A percentile compares a stretch with the other conserved stretches of the same genome.
Conservation (phyloP, 2,329 filamentous ascomycete genomes). For the Botryotinia narcissicola region DNA sequence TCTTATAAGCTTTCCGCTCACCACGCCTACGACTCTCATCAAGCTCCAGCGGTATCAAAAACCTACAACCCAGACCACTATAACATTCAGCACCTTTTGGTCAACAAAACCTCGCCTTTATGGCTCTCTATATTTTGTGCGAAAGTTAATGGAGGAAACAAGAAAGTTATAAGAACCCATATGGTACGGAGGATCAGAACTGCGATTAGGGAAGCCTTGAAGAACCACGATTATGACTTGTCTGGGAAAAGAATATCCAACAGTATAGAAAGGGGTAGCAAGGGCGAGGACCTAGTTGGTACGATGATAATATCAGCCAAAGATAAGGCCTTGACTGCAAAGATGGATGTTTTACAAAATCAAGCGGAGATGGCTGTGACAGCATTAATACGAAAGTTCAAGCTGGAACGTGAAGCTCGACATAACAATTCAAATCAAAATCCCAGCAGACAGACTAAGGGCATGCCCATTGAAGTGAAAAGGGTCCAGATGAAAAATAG, state of each 20-base stretch:
- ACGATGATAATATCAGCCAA: constrained; percentile 38
- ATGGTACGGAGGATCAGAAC: constrained; percentile 43
- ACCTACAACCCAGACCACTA: constrained; percentile 1
- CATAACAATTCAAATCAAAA: not conserved
- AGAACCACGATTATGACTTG: constrained; percentile 45
- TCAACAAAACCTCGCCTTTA: constrained; percentile 38
- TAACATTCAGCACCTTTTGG: constrained; percentile 11
- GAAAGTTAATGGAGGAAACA: constrained; percentile 36
- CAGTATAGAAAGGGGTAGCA: constrained; percentile 30
- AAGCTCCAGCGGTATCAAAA: not conserved
- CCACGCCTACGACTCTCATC: constrained; percentile 6
- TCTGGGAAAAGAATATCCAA: constrained; percentile 30
- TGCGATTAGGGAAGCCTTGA: constrained; percentile 47
- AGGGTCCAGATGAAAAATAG: not conserved
- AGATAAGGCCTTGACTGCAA: constrained; percentile 29
- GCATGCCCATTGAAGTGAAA: not conserved
- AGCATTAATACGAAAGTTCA: not conserved
- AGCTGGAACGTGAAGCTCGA: not conserved
- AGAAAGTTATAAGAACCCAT: constrained; percentile 48
- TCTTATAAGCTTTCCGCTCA: not conserved
- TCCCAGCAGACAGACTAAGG: not conserved
- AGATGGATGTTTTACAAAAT: constrained; percentile 31
- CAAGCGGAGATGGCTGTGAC: constrained; percentile 31
- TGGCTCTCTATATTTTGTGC: constrained; percentile 47
- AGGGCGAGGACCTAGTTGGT: constrained; percentile 39